Conservation (phyloP, 2,329 filamentous ascomycete genomes). For the Venturiaceae sp. region DNA sequence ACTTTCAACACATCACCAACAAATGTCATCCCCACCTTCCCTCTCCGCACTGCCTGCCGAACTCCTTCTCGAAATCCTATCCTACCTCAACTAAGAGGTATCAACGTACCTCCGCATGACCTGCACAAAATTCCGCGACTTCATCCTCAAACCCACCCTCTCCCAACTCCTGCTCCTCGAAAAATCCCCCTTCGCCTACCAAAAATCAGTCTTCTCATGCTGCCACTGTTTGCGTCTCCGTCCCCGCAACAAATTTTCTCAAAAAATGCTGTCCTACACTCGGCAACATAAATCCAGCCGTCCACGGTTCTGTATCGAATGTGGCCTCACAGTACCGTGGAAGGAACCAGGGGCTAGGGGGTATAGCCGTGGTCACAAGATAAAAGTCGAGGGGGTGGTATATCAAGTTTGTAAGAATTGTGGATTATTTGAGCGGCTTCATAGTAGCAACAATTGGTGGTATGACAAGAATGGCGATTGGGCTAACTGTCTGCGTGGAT, state of each 20-base stretch:
- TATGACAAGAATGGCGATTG: too few species aligned
- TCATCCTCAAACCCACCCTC: neutral
- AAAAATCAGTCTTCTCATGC: neutral
- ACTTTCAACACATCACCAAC: too few species aligned
- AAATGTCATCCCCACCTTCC: neutral
- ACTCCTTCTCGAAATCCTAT: neutral
- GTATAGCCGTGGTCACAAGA: neutral
- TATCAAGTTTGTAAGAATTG: constrained; percentile 1
- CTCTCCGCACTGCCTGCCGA: neutral
- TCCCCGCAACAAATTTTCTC: neutral
- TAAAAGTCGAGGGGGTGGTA: neutral
- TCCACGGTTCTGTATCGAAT: neutral
- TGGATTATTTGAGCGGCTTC: too few species aligned
- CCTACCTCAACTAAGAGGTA: neutral
- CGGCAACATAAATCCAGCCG: neutral
- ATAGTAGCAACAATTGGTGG: too few species aligned
- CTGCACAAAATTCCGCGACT: neutral
- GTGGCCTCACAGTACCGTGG: neutral
- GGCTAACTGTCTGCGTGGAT: too few species aligned
- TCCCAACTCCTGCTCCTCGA: neutral
- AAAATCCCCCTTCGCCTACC: neutral
- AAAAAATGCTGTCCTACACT: neutral
- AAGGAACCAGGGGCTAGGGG: neutral
- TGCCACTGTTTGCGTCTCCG: neutral
- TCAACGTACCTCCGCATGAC: neutral